Evolutionary conservation across 495 filamentous ascomycete species (phyloP).

Genomic region (Aspergillus homomorphus): DNA sequence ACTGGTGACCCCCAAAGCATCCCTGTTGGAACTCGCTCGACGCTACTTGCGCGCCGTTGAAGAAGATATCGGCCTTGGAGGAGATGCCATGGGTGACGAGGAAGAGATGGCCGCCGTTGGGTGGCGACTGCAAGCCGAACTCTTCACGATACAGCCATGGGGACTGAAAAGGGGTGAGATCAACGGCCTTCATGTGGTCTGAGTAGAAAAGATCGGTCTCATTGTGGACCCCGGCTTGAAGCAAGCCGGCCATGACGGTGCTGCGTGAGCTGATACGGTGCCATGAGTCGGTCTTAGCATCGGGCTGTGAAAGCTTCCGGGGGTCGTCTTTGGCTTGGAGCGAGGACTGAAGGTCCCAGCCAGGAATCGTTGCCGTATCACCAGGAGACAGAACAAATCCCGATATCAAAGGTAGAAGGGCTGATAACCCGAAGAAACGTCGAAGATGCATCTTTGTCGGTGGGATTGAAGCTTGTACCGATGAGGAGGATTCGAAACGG

Average conservation of each 20-base stretch:
- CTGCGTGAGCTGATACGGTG: constrained; percentile 46
- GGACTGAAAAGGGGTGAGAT: constrained; percentile 45
- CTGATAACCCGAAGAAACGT: neutral
- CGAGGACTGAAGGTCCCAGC: constrained; percentile 56
- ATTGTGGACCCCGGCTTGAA: constrained; percentile 52
- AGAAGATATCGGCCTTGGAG: constrained; percentile 57
- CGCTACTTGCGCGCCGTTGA: constrained; percentile 56
- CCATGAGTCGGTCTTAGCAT: constrained; percentile 51
- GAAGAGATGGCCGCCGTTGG: constrained; percentile 44
- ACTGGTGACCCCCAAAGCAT: constrained; percentile 53
- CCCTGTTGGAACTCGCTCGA: constrained; percentile 49
- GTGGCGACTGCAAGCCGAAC: constrained; percentile 37
- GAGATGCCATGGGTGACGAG: constrained; percentile 59
- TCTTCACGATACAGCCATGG: constrained; percentile 64
- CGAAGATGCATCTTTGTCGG: neutral
- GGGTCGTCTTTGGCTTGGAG: constrained; percentile 36
- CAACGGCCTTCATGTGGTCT: constrained; percentile 44
- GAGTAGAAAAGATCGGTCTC: constrained; percentile 58
- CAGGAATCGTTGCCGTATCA: constrained; percentile 45
- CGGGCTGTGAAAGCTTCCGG: constrained; percentile 40
- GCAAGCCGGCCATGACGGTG: constrained; percentile 58
- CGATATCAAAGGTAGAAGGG: neutral
- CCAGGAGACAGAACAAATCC: constrained; percentile 22
- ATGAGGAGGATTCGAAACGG: neutral
- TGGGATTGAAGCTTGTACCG: too few relatives aligned